Base-by-base conservation (phyloP, 2,329 filamentous ascomycete genomes). In the Juglanconis sp. region DNA sequence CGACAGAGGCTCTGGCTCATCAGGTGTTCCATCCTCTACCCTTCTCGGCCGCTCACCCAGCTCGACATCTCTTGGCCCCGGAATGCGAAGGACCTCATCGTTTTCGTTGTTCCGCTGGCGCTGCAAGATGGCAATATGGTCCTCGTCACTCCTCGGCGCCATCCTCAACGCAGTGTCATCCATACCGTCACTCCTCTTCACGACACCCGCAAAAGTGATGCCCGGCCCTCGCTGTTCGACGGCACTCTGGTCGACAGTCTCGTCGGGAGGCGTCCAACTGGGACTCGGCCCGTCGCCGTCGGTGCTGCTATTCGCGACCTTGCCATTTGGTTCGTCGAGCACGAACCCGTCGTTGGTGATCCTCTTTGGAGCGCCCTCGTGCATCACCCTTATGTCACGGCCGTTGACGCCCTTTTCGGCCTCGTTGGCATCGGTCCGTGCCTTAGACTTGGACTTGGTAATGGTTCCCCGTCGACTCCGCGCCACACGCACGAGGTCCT, bases 61-160 rank as follows among this genome's bases (percentile, higher is more conserved):
- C 68, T 99, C 95, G 53, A 89, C 93, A 70, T 98, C 95, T 67
- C 93, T 82, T 1, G 95, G 95, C 24, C 93, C 93, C 0, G 95
- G 95, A 67, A 99, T 98, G 46, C 92, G 88, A 48, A 98, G 77
- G 0, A 92, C 86, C 38, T 87, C 87, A 56, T 86, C 88, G 59
- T 90, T 87, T 63, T 87, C 86, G 1, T 80, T 81, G 59, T 91
- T 88, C 42, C 92, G 85, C 72, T 97, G 94, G 36, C 89, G 88
- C 72, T 96, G 87, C 13, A 97, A 73, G 68, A 98, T 95, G 5
- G 90, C 90, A 68, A 97, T 96, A 69, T 96, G 91, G 63, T 93
- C 89, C 57, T 92, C 89, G 49, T 89, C 81, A 38, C 82, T 79
- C 52, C 84, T 72, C 0, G 84, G 83, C 54, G 75, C 76, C 30